Evolutionary conservation across 352 stramenopile species (phyloP).

Genomic region (Pythium insidiosum): DNA sequence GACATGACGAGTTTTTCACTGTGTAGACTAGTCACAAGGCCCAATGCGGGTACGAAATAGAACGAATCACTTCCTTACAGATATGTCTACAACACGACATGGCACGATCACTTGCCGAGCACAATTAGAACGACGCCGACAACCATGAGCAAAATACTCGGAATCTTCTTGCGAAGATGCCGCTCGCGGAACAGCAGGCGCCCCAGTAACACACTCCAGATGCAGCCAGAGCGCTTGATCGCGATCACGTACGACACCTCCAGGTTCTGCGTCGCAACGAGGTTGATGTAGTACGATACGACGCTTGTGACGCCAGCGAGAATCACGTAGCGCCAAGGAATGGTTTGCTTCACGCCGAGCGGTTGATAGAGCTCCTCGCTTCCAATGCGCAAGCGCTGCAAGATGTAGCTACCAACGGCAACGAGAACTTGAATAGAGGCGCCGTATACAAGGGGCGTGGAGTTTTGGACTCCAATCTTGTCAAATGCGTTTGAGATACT

Average conservation of each 20-base stretch:
- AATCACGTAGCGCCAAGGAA: slow-evolving; percentile 65
- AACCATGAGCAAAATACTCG: slow-evolving; percentile 76
- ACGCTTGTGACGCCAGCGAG: slow-evolving; percentile 61
- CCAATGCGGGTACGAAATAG: background rate
- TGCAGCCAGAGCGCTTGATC: slow-evolving; percentile 79
- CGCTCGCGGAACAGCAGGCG: slow-evolving; percentile 65
- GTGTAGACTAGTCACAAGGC: slow-evolving; percentile 1
- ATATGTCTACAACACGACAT: background rate
- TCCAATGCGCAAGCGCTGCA: slow-evolving; percentile 52
- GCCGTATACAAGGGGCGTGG: slow-evolving; percentile 63
- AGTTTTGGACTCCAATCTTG: slow-evolving; percentile 79
- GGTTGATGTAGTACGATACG: slow-evolving; percentile 81
- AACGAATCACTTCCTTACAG: background rate
- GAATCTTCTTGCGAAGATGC: slow-evolving; percentile 73
- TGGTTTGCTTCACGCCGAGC: slow-evolving; percentile 42
- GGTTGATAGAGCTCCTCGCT: slow-evolving; percentile 51
- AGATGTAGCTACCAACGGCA: slow-evolving; percentile 40
- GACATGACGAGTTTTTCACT: slow-evolving; percentile 16
- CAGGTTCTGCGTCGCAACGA: slow-evolving; percentile 66
- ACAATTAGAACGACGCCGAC: slow-evolving; percentile 74
- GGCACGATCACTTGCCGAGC: slow-evolving; percentile 33
- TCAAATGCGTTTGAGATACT: slow-evolving; percentile 80
- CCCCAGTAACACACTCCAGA: slow-evolving; percentile 74
- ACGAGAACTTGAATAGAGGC: slow-evolving; percentile 70
- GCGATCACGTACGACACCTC: slow-evolving; percentile 81